Evolutionary conservation across 495 filamentous ascomycete genomes (phyloP).

Genomic region (Neurospora discreta): DNA sequence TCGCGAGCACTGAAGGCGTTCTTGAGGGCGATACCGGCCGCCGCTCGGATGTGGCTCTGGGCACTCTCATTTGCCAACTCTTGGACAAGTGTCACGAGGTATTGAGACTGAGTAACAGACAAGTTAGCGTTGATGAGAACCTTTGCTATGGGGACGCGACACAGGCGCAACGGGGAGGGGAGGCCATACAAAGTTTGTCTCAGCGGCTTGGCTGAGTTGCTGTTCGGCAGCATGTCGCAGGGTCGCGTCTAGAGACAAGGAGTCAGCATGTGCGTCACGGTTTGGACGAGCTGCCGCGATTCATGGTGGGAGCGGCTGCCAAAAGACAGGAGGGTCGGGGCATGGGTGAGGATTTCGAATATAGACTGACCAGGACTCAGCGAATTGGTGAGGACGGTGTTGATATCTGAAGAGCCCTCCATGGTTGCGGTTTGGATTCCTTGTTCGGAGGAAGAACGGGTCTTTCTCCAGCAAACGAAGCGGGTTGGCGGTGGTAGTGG

Average conservation of each 20-base stretch:
- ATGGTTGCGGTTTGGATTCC: conserved; percentile 25
- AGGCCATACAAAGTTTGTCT: conserved; percentile 82
- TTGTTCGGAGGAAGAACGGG: conserved; percentile 3
- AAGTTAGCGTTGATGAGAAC: conserved; percentile 5
- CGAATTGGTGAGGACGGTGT: conserved; percentile 75
- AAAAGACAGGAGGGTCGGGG: conserved; percentile 1
- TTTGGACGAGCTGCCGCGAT: conserved; percentile 9
- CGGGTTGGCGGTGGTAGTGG: conserved; percentile 8
- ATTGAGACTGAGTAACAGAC: conserved; percentile 53
- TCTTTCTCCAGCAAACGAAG: conserved; percentile 7
- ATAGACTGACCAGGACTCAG: conserved; percentile 67
- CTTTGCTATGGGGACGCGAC: conserved; percentile 1
- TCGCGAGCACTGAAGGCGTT: conserved; percentile 94
- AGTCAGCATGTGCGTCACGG: conserved; percentile 11
- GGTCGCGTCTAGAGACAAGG: conserved; percentile 55
- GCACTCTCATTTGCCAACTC: conserved; percentile 86
- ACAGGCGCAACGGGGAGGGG: conserved; percentile 1
- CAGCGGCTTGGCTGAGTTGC: conserved; percentile 84
- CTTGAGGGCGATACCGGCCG: conserved; percentile 92
- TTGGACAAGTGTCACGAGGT: conserved; percentile 80
- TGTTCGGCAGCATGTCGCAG: conserved; percentile 85
- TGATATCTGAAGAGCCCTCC: conserved; percentile 42
- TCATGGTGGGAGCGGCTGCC: conserved; percentile 1
- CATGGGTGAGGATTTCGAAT: conserved; percentile 3
- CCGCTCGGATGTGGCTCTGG: conserved; percentile 72